These are phyloP conservation scores for Cystobasidium onofrii DNA, from an alignment of 768 basidiomycete genomes.

Conservation along the genomic window DNA sequence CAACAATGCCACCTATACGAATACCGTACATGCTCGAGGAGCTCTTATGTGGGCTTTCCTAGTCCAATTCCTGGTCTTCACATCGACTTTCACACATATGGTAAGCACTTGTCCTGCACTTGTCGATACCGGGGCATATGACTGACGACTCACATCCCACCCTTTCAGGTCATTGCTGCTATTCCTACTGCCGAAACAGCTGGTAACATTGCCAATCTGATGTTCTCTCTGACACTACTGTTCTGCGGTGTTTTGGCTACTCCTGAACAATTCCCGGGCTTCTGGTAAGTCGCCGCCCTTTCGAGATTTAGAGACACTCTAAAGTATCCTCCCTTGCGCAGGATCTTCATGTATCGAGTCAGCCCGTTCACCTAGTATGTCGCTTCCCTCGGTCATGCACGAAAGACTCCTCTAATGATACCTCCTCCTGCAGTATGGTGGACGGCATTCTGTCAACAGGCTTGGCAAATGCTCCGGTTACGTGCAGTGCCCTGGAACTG, in stretches of 20 bases:
- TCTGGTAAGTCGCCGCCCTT: slow-evolving; percentile 35
- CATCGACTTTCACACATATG: slow-evolving; percentile 46
- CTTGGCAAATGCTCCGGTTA: slow-evolving; percentile 44
- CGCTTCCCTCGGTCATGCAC: too few species aligned
- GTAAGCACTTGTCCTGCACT: slow-evolving; percentile 47
- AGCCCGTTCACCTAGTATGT: slow-evolving; percentile 47
- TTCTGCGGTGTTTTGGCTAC: slow-evolving; percentile 48
- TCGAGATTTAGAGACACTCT: slow-evolving; percentile 39
- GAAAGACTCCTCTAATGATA: too few species aligned
- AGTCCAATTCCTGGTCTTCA: slow-evolving; percentile 48
- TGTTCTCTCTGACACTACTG: slow-evolving; percentile 49
- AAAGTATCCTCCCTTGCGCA: slow-evolving; percentile 40
- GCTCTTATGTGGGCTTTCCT: slow-evolving; percentile 49
- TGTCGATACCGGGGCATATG: too few species aligned
- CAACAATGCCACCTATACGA: slow-evolving; percentile 47
- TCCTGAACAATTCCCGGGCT: slow-evolving; percentile 41
- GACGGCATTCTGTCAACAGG: slow-evolving; percentile 37
- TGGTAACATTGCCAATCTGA: slow-evolving; percentile 48
- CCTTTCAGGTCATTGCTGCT: slow-evolving; percentile 47
- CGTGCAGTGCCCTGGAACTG: slow-evolving; percentile 59
- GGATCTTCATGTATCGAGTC: slow-evolving; percentile 46
- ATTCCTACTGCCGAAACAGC: slow-evolving; percentile 47
- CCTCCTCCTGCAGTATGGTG: slow-evolving; percentile 30
- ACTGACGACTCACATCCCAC: too few species aligned
- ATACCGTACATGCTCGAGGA: slow-evolving; percentile 47